Evolutionary conservation across 805 yeast species (phyloP), one percentile per base, ranked within the genome.

Genomic region (Gaillardinia entomophila): DNA sequence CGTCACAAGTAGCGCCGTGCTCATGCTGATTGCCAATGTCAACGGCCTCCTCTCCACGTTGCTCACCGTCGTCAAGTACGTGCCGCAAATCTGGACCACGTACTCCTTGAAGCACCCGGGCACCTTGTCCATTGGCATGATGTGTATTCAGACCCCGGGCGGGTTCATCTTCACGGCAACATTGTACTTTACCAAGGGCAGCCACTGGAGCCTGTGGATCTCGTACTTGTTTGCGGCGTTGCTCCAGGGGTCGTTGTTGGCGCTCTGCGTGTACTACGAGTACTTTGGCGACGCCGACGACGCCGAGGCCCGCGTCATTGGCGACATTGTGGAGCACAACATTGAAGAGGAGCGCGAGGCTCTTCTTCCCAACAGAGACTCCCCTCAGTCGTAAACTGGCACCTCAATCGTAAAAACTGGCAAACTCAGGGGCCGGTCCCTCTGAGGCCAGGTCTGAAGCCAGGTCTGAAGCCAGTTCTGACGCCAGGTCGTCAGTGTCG

Each of bases 141-240:
- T 86, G 90, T 60, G 78, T 27, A 71, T 87, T 41, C 96, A 86
- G 53, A 84, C 94, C 13, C 96, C 96, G 0, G 96, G 96, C 12
- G 95, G 95, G 12, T 81, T 73, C 41, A 35, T 85, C 2, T 86
- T 90, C 83, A 74, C 92, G 2, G 67, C 75, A n/a, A 75, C 84
- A 1, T 61, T 86, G 32, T 81, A 75, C 34, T 53, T 74, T 37
- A 75, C 88, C 29, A 82, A 82, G 27, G 92, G 86, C 6, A 75
- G 90, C 1, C 75, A 75, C 40, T 86, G 95, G 95, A 80, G 90
- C 44, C 76, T 88, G 10, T 86, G 95, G 94, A 49, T 85, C 25
- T 86, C 94, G 7, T 82, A 79, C 46, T 66, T 83, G 28, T 69
- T 79, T 1, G 88, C 94, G 0, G 89, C 90, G 0, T 39, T 58